Conservation (phyloP, 2,329 filamentous ascomycete genomes). For the Trichocomaceae sp. region DNA sequence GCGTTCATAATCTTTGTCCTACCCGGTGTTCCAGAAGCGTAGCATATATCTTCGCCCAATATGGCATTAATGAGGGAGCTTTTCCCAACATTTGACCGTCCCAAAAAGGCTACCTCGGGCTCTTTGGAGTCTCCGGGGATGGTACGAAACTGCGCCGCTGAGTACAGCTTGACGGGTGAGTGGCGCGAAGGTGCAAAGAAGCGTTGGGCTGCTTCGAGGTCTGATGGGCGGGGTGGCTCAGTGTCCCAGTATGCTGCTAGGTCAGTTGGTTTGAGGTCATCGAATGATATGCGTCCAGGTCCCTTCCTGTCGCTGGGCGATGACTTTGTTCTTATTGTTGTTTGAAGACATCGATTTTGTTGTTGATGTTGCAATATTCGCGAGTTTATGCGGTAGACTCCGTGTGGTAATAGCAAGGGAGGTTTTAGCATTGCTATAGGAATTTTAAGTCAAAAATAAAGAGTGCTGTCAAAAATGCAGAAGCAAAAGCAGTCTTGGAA, state of each 20-base stretch:
- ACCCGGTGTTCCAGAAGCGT: constrained; percentile 54
- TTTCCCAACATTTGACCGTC: constrained; percentile 66
- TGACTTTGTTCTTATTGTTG: background rate
- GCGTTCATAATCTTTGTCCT: constrained; percentile 61
- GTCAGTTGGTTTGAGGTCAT: constrained; percentile 27
- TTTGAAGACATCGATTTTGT: background rate
- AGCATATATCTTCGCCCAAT: constrained; percentile 46
- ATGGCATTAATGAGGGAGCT: constrained; percentile 60
- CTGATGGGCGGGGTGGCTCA: constrained; percentile 30
- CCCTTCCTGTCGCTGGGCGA: background rate
- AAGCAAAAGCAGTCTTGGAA: background rate
- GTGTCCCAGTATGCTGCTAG: constrained; percentile 49
- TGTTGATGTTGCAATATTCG: background rate
- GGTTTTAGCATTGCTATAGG: background rate
- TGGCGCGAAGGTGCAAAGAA: constrained; percentile 43
- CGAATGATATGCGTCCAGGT: constrained; percentile 17
- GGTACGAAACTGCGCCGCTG: constrained; percentile 53
- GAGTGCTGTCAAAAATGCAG: background rate
- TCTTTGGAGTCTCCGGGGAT: constrained; percentile 48
- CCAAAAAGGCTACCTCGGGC: constrained; percentile 61
- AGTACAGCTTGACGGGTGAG: constrained; percentile 53
- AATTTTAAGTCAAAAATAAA: background rate
- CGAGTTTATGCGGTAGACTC: background rate
- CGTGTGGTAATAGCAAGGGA: background rate
- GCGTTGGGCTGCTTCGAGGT: constrained; percentile 38